These are phyloP conservation scores for Diphasiastrum complanatum DNA, from an alignment of 83 land plant genomes.

Conservation along the genomic window DNA sequence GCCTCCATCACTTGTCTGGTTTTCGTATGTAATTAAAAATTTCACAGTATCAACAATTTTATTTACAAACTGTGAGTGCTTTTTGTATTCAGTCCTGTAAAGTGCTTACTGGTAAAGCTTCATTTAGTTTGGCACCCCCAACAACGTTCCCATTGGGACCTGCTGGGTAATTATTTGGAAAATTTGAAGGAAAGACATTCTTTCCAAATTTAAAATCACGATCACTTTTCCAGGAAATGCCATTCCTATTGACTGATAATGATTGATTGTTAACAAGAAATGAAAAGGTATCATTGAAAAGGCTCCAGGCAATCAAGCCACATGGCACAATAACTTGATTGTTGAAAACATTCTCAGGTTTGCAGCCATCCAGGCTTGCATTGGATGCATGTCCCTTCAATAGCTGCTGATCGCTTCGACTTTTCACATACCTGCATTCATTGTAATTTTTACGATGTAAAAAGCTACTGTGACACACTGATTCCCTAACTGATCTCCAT, in stretches of 20 bases:
- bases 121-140: slow-evolving; percentile 18
- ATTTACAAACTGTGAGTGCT: no score
- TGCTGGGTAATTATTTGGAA: slow-evolving; percentile 10
- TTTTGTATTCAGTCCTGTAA: no score
- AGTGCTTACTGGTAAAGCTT: background rate
- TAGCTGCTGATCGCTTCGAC: slow-evolving; percentile 21
- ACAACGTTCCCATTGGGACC: background rate
- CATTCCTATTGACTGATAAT: slow-evolving; percentile 2
- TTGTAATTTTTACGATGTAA: no score
- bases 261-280: background rate
- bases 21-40: no score
- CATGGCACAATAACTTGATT: slow-evolving; percentile 15
- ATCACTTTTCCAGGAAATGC: slow-evolving; percentile 25
- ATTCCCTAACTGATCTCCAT: no score
- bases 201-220: slow-evolving; percentile 21
- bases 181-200: slow-evolving; percentile 5
- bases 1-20: no score
- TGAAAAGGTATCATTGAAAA: slow-evolving; percentile 18
- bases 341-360: slow-evolving; percentile 7
- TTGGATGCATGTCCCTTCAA: background rate
- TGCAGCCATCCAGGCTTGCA: slow-evolving; percentile 5
- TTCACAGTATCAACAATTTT: no score
- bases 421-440: slow-evolving; percentile 28
- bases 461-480: no score
- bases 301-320: slow-evolving; percentile 25